Base-by-base conservation (phyloP, 2,329 filamentous ascomycete species). In the Aspergillus niger region DNA sequence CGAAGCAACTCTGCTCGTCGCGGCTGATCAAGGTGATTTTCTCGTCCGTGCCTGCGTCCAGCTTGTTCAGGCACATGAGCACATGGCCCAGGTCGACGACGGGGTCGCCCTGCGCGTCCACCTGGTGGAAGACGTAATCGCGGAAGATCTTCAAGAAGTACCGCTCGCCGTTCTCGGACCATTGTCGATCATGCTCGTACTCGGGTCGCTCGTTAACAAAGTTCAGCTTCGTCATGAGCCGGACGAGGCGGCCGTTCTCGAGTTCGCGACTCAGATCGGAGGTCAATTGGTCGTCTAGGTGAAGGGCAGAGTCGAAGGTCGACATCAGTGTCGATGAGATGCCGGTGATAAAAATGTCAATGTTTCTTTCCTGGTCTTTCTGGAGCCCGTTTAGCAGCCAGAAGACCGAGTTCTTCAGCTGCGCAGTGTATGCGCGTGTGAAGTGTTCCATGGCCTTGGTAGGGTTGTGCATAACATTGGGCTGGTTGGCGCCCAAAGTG, bases 111-210 rank as follows among this genome's bases (percentile, higher is more conserved):
- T 91, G 87, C 30, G 86, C 85, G 73, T 98, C 92, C 11, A 97
- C 92, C 71, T 96, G 93, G 75, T 99, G 95, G 78, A 98, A 99
- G 43, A 97, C 91, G 70, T 96, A 98, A 77, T 99, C 95, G 53
- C 95, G 87, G 81, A 98, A 98, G 8, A 99, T 84, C 78, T 97
- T 97, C 65, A 99, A 82, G 73, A 91, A 90, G 74, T 97, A 98
- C 28, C 93, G 87, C 70, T 97, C 92, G 26, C 94, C 94, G 51
- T 91, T 95, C 75, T 98, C 94, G 4, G 92, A 91, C 94, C 95
- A 99, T 52, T 86, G 82, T 0, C 84, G 80, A 63, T 93, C 90
- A 43, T 88, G 87, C 56, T 91, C 90, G 63, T 90, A 89, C 71
- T 98, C 94, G 1, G 90, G 91, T 10, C 95, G 87, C 76, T 99